Conservation (phyloP, 805 yeast genomes). For the Candida manassasensis region DNA sequence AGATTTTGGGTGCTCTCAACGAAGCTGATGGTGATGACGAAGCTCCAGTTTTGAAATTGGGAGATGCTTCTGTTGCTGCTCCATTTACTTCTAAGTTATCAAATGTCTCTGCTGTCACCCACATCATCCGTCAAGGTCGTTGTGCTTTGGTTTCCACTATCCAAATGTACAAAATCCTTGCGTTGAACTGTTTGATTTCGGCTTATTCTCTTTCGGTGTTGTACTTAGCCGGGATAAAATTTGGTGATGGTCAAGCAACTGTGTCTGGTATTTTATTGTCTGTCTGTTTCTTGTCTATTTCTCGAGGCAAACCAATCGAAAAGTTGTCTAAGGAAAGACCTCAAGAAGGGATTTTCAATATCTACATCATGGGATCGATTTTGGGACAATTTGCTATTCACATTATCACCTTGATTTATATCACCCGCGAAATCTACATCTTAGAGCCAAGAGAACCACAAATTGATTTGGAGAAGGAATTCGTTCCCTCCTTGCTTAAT, state of each 20-base stretch:
- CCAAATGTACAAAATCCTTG: slow-evolving; percentile 97
- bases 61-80: slow-evolving; percentile 99
- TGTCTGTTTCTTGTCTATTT: slow-evolving; percentile 91
- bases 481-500: slow-evolving; percentile 84
- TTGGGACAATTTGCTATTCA: slow-evolving; percentile 95
- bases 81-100: slow-evolving; percentile 95
- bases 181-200: slow-evolving; percentile 92
- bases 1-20: slow-evolving; percentile 51
- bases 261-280: slow-evolving; percentile 88
- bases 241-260: slow-evolving; percentile 98
- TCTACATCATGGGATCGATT: slow-evolving; percentile 95
- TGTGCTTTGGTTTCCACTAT: slow-evolving; percentile 95
- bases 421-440: slow-evolving; percentile 76
- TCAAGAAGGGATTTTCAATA: slow-evolving; percentile 93
- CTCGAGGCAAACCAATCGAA: slow-evolving; percentile 87
- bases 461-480: slow-evolving; percentile 83
- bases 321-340: slow-evolving; percentile 92
- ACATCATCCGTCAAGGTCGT: slow-evolving; percentile 95
- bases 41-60: slow-evolving; percentile 89
- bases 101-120: slow-evolving; percentile 86
- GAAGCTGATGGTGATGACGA: slow-evolving; percentile 67
- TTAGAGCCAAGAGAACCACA: slow-evolving; percentile 91
- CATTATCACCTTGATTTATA: slow-evolving; percentile 72
- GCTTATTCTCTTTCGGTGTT: slow-evolving; percentile 94
- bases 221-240: slow-evolving; percentile 94